Base-by-base conservation (phyloP, 129 eudicot species). In the Centella asiatica region DNA sequence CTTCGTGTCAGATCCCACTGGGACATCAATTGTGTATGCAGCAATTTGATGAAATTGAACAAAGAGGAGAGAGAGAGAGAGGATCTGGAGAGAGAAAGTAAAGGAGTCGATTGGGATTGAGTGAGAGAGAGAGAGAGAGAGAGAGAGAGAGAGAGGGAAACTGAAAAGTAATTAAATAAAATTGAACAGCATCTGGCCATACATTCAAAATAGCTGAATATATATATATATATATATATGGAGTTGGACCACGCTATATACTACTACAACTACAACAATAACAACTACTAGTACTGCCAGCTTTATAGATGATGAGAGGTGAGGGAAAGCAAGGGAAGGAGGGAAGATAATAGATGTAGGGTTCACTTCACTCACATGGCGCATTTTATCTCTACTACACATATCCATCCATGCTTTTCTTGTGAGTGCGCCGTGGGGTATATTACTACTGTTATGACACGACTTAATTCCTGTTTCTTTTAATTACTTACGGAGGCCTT, bases 311-410 rank as follows among this genome's bases (percentile, higher is more conserved):
- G 62, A 57, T 44, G 44, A 3, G 13, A 40, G 14, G 46, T 15
- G 46, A 39, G 53, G 34, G 9, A 29, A 57, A 34, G 36, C 2
- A 27, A 12, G 66, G 55, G 32, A 71, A 3, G 29, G 60, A 32
- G 11, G 60, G 59, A 18, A 37, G 65, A 44, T 40, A 40, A 7
- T 73, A 62, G 67, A 49, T 18, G 62, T 32, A 56, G 62, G 62
- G 77, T 68, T 74, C 71, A 71, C 77, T 68, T 53, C 71, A 40
- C 57, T 24, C 60, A 56, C 75, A 37, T 27, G 56, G 64, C 55
- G 72, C 72, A 79, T 74, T 55, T 75, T 79, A 70, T 67, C 52
- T n/a, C n/a, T n/a, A n/a, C n/a, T n/a, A n/a, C 77, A 67, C 80
- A 74, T 57, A 33, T 27, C n/a, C n/a, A n/a, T 57, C 23, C 44